phyloP scores from a whole-genome alignment of 371 early-diverging fungal species.

The Globomyces sp. region DNA sequence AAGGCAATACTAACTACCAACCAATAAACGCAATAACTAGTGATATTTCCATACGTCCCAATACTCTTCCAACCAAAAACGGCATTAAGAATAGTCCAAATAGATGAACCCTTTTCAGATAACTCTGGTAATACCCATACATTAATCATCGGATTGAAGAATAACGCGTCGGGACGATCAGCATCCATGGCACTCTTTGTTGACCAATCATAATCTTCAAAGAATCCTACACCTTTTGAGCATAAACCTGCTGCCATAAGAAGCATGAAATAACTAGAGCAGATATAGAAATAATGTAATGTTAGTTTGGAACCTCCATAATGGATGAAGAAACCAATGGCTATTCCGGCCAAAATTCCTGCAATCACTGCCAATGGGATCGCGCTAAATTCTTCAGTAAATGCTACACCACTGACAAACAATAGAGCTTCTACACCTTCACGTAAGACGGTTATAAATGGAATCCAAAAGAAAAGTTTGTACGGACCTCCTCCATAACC shows the following conservation, averaged over 20 bases:
- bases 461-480: conserved; percentile 62
- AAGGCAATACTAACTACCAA: conserved; percentile 47
- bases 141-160: conserved; percentile 14
- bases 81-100: conserved; percentile 73
- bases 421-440: conserved; percentile 82
- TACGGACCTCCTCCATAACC: too few species aligned
- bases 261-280: conserved; percentile 68
- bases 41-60: conserved; percentile 68
- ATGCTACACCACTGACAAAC: conserved; percentile 72
- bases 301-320: conserved; percentile 50
- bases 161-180: not conserved
- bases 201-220: conserved; percentile 45
- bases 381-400: conserved; percentile 29
- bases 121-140: conserved; percentile 51
- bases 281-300: conserved; percentile 71
- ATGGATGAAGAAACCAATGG: conserved; percentile 70
- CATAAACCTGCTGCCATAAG: conserved; percentile 78
- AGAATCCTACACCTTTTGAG: conserved; percentile 54
- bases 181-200: not conserved
- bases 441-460: conserved; percentile 74
- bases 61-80: conserved; percentile 75
- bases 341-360: conserved; percentile 63
- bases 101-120: conserved; percentile 52
- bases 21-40: conserved; percentile 79
- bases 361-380: conserved; percentile 74